Evolutionary conservation across 2,329 filamentous ascomycete genomes (phyloP).

Genomic region (Neoscytalidium dimidiatum): DNA sequence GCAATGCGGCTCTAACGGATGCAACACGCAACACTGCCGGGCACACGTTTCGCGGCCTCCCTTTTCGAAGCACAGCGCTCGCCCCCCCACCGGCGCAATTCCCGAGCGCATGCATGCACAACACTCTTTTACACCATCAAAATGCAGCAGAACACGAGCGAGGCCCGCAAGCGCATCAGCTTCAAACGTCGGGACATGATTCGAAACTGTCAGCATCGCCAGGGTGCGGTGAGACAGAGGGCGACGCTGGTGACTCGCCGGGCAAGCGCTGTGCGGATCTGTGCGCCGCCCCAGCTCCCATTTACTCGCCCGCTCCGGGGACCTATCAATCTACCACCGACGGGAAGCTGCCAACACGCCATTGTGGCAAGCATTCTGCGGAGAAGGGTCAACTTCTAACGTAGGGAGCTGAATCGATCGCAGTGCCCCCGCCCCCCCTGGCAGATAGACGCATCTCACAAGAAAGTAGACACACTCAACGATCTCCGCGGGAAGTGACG

Average conservation of each 20-base stretch:
- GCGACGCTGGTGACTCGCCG: background rate
- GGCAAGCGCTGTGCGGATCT: background rate
- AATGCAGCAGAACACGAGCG: background rate
- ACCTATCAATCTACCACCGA: background rate
- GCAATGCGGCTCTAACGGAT: background rate
- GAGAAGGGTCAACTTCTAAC: background rate
- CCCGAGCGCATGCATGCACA: background rate
- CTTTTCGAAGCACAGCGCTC: too few species aligned
- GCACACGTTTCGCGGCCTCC: background rate
- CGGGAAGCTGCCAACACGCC: too few species aligned
- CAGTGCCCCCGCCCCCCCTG: background rate
- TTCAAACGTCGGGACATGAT: conserved; percentile 6
- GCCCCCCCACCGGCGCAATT: background rate
- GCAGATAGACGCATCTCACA: background rate
- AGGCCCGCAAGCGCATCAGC: background rate
- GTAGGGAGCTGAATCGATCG: background rate
- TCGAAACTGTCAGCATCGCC: background rate
- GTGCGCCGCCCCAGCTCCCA: background rate
- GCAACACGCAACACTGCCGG: background rate
- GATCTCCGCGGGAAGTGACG: conserved; percentile 1
- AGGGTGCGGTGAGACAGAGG: background rate
- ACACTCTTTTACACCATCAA: background rate
- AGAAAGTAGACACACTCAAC: background rate
- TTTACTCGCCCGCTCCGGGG: background rate
- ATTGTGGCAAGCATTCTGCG: background rate